A percentile compares a stretch with the other conserved stretches of the same genome.
Conservation (phyloP, 2,329 filamentous ascomycete species). For the Coniochaeta hoffmannii region DNA sequence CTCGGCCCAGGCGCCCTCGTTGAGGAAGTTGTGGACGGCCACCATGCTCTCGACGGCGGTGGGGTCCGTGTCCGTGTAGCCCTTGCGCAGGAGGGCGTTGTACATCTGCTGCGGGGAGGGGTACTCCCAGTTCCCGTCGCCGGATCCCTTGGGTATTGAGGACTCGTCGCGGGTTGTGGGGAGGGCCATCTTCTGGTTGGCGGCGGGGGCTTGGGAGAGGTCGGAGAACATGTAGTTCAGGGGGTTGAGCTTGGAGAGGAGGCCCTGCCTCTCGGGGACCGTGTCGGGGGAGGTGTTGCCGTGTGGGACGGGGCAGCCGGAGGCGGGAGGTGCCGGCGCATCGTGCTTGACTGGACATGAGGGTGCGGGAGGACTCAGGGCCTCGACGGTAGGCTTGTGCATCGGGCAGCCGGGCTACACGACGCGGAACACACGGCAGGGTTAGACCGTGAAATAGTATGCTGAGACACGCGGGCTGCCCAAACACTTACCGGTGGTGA, state of each 20-base stretch:
- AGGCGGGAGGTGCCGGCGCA: neutral
- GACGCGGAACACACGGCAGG: slow-evolving; percentile 1
- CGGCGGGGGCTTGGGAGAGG: slow-evolving; percentile 71
- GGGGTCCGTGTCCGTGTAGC: slow-evolving; percentile 87
- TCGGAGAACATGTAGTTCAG: slow-evolving; percentile 95
- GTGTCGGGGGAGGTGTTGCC: slow-evolving; percentile 18
- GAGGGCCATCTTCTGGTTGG: slow-evolving; percentile 64
- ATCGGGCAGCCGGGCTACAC: slow-evolving; percentile 47
- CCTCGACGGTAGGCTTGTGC: slow-evolving; percentile 46
- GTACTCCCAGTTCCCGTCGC: slow-evolving; percentile 87
- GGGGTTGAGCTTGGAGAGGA: slow-evolving; percentile 52
- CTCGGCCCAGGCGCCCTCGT: slow-evolving; percentile 95
- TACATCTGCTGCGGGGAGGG: slow-evolving; percentile 99
- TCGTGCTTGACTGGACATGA: neutral
- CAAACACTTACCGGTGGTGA: slow-evolving; percentile 32
- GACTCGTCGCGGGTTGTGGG: slow-evolving; percentile 77
- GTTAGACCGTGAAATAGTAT: neutral
- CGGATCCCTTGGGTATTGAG: slow-evolving; percentile 82
- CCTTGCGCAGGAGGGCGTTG: slow-evolving; percentile 93
- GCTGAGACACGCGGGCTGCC: too few relatives aligned
- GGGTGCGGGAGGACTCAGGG: slow-evolving; percentile 22
- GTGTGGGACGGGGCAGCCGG: slow-evolving; percentile 33
- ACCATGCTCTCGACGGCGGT: slow-evolving; percentile 97
- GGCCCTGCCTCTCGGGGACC: slow-evolving; percentile 28
- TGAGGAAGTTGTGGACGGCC: slow-evolving; percentile 93